phyloP scores from a whole-genome alignment of 192 early-diverging fungal species.

The Podila minutissima region DNA sequence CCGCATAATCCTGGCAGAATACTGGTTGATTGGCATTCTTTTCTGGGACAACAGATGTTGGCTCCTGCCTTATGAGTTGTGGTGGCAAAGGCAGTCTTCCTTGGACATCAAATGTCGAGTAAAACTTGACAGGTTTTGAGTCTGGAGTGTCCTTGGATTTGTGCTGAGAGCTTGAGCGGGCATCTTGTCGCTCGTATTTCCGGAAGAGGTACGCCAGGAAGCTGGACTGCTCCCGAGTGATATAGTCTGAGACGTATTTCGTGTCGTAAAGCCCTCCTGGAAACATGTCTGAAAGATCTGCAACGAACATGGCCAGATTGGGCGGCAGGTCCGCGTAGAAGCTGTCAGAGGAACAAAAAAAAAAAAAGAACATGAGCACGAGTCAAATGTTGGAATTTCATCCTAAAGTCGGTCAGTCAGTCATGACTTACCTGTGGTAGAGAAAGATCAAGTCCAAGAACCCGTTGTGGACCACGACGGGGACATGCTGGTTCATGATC shows the following conservation, averaged over 20 bases:
- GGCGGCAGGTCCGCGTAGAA: constrained; percentile 86
- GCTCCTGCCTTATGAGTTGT: neutral
- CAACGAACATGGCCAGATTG: constrained; percentile 73
- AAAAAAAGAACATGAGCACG: neutral
- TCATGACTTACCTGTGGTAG: constrained; percentile 68
- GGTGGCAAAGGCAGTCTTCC: constrained; percentile 10
- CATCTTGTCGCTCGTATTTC: constrained; percentile 58
- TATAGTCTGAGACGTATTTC: constrained; percentile 84
- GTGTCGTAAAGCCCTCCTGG: constrained; percentile 93
- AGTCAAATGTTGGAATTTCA: neutral
- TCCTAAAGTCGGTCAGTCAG: neutral
- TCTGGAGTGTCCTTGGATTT: neutral
- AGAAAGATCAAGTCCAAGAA: constrained; percentile 93
- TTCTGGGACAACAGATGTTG: neutral
- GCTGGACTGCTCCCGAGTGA: constrained; percentile 66
- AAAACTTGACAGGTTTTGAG: neutral
- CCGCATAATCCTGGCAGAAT: constrained; percentile 88
- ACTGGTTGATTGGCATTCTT: constrained; percentile 25
- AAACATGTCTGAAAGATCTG: constrained; percentile 86
- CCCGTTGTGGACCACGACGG: constrained; percentile 94
- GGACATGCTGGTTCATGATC: constrained; percentile 59
- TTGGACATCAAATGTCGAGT: constrained; percentile 30
- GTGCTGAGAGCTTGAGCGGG: constrained; percentile 6
- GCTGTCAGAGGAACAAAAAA: constrained; percentile 16
- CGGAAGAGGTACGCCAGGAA: constrained; percentile 78